A percentile compares a stretch with the other conserved stretches of the same genome.
These are phyloP conservation scores for Salix udensis DNA, from an alignment of 345 rosid species.

Conservation along the genomic window DNA sequence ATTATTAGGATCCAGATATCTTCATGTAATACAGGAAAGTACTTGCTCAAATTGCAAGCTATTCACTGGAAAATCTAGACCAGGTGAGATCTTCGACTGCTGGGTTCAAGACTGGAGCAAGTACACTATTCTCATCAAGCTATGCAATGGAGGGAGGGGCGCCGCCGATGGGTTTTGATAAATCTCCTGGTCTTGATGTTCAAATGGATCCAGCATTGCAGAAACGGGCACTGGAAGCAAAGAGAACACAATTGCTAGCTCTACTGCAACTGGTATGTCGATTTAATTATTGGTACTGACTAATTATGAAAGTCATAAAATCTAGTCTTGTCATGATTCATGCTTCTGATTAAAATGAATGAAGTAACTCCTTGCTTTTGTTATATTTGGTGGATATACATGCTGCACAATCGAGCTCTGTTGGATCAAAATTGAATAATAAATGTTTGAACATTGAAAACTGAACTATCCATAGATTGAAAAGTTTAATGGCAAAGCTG, in stretches of 20 bases:
- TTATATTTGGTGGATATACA: background rate
- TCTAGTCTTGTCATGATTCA: background rate
- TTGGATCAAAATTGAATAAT: background rate
- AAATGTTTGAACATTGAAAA: background rate
- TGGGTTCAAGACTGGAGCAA: constrained; percentile 24
- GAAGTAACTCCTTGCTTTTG: background rate
- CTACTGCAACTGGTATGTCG: constrained; percentile 71
- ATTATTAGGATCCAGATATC: constrained; percentile 64
- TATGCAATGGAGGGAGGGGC: constrained; percentile 16
- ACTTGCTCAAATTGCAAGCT: constrained; percentile 74
- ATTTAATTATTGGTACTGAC: background rate
- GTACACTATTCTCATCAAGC: constrained; percentile 22
- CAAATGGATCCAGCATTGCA: constrained; percentile 25
- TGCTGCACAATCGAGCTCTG: background rate
- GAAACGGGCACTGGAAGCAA: constrained; percentile 41
- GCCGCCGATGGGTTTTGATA: constrained; percentile 13
- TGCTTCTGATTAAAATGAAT: background rate
- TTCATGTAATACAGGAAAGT: constrained; percentile 73
- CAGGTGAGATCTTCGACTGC: constrained; percentile 26
- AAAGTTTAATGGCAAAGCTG: background rate
- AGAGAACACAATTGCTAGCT: constrained; percentile 58
- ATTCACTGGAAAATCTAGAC: constrained; percentile 57
- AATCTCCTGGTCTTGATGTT: constrained; percentile 29
- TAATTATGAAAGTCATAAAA: background rate
- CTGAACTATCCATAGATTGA: background rate